Base-by-base conservation (phyloP, 257 asterid genomes). In the Solanum sitiens region DNA sequence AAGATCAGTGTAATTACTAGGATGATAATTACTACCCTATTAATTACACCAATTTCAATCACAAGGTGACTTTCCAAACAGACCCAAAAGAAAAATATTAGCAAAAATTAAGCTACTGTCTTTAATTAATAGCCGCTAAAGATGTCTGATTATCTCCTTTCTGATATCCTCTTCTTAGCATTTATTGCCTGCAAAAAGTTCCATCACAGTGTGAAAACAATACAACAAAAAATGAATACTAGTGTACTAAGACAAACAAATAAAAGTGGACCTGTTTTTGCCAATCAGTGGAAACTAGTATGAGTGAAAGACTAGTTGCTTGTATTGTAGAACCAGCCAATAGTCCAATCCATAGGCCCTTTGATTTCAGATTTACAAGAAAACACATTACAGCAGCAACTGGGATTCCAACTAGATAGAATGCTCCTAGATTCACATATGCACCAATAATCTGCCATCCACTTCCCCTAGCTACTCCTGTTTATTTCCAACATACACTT, bases 381-480 rank as follows among this genome's bases (percentile, higher is more conserved):
- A 94, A 93, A n/a, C 94, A 93, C 2, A 91, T 40, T 9, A 86
- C 25, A 35, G 84, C 40, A 16, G 93, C 90, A 5, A 91, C 85
- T 20, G 97, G 97, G 73, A 93, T 90, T 83, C 94, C 97, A 47
- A 90, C 88, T 0, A 92, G 18, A 74, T 92, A 94, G 72, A 85
- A 93, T 59, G 95, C 89, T 50, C 90, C 95, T 7, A 94, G 71
- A 87, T 94, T 94, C 11, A 94, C 91, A 76, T 91, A 91, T n/a
- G 93, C 95, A 39, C 97, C 95, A 21, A 92, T 56, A 2, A 86
- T 92, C 68, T 94, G 95, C 95, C 95, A 92, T 35, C 97, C 97
- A 85, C 95, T 88, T 39, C 94, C 95, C 84, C 95, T 91, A 8
- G 95, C 95, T 70, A 94, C 87, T 42, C 97, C 97, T 94, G 89